phyloP scores from a whole-genome alignment of 2,329 filamentous ascomycete genomes.

The Stagonosporopsis chrysanthemi region DNA sequence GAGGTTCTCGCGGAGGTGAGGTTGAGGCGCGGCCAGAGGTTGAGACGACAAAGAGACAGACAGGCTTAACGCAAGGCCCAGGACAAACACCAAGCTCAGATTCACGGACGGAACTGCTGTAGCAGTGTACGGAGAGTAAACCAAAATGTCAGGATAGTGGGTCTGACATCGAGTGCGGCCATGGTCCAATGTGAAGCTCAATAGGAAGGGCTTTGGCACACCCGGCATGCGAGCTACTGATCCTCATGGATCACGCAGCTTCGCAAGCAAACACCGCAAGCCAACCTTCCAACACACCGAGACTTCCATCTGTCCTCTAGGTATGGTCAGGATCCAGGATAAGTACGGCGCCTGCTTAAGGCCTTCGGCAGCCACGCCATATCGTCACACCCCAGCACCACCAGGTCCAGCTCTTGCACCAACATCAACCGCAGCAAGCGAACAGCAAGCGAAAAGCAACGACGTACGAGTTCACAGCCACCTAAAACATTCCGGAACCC shows the following conservation, averaged over 20 bases:
- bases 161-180: too few relatives aligned
- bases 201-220: too few relatives aligned
- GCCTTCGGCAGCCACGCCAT: too few relatives aligned
- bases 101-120: background rate
- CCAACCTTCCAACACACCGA: background rate
- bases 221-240: background rate
- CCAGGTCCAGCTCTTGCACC: background rate
- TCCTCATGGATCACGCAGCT: background rate
- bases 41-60: conserved; percentile 6
- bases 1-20: background rate
- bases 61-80: background rate
- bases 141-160: background rate
- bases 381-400: background rate
- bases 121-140: background rate
- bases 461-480: background rate
- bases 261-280: background rate
- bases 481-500: background rate
- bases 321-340: background rate
- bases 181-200: too few relatives aligned
- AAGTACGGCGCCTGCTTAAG: background rate
- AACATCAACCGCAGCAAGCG: background rate
- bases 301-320: background rate
- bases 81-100: background rate
- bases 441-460: background rate
- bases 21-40: background rate